A percentile compares a stretch with the other conserved stretches of the same genome.
Evolutionary conservation across 208 protist species (phyloP).

Genomic region (Trypanosomatidae sp.): DNA sequence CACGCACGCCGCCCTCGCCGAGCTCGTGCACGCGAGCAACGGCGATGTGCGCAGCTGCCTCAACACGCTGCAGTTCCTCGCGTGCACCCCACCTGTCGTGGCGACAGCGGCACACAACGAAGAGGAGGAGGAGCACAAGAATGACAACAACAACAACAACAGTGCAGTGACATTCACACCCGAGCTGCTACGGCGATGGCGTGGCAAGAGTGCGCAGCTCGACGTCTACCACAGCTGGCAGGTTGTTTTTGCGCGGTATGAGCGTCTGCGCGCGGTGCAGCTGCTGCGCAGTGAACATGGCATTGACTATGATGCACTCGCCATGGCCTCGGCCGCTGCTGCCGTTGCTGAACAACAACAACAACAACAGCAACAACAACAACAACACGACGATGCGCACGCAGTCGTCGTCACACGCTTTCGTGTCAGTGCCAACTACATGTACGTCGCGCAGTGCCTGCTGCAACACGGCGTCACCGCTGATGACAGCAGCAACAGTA

Average conservation of each 20-base stretch:
- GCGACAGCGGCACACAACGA: conserved; percentile 1
- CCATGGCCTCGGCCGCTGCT: conserved; percentile 12
- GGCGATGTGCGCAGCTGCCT: conserved; percentile 81
- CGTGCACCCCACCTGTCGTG: neutral
- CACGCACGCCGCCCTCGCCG: conserved; percentile 5
- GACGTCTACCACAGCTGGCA: conserved; percentile 28
- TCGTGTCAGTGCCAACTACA: conserved; percentile 55
- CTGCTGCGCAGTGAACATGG: conserved; percentile 46
- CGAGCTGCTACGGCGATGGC: conserved; percentile 35
- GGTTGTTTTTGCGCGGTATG: conserved; percentile 22
- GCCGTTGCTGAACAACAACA: conserved; percentile 1
- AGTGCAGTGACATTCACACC: conserved; percentile 5
- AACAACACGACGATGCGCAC: neutral
- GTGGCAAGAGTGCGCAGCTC: conserved; percentile 39
- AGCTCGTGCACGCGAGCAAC: conserved; percentile 39
- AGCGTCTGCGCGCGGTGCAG: conserved; percentile 42
- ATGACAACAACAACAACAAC: conserved; percentile 2
- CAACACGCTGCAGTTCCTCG: conserved; percentile 76
- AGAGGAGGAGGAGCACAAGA: no score
- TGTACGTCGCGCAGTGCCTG: conserved; percentile 36
- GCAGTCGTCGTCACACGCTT: conserved; percentile 31
- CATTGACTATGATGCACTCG: conserved; percentile 46
- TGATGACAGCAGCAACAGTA: conserved; percentile 5
- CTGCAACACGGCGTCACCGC: conserved; percentile 7
- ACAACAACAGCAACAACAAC: neutral